phyloP scores from a whole-genome alignment of 179 eudicot genomes.

The Vitellaria paradoxa region DNA sequence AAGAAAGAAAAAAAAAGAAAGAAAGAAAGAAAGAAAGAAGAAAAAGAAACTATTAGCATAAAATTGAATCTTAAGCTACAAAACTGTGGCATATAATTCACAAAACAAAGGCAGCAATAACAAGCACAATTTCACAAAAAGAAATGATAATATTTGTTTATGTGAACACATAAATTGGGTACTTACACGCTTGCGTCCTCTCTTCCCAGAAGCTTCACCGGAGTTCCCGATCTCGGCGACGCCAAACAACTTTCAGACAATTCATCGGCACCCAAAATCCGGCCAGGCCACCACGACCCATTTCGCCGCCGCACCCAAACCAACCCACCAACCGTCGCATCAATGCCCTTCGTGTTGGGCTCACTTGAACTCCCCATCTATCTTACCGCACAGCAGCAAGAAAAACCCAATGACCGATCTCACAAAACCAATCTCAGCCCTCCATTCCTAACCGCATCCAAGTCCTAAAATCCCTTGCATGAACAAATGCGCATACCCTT shows the following conservation, averaged over 20 bases:
- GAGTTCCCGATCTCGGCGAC: constrained; percentile 61
- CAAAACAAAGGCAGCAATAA: neutral
- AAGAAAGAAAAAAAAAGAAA: neutral
- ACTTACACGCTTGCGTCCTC: constrained; percentile 80
- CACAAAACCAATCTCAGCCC: constrained; percentile 23
- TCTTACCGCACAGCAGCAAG: neutral
- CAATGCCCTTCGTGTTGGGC: constrained; percentile 9
- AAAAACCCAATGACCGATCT: neutral
- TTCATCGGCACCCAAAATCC: constrained; percentile 60
- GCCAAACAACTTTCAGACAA: constrained; percentile 34
- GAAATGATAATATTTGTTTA: neutral
- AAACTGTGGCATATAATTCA: neutral
- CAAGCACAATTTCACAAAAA: neutral
- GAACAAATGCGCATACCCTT: constrained; percentile 1
- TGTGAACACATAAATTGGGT: constrained; percentile 10
- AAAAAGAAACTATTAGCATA: neutral
- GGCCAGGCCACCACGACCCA: constrained; percentile 96
- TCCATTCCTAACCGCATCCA: constrained; percentile 10
- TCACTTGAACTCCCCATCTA: constrained; percentile 56
- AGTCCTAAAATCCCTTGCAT: neutral
- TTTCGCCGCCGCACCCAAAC: constrained; percentile 87
- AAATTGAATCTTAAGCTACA: neutral
- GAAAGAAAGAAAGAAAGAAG: neutral
- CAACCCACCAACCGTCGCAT: constrained; percentile 16
- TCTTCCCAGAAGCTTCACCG: constrained; percentile 81